A percentile compares a stretch with the other conserved stretches of the same genome.
Evolutionary conservation across 495 filamentous ascomycete species (phyloP).

Genomic region (Trichoderma reesei): DNA sequence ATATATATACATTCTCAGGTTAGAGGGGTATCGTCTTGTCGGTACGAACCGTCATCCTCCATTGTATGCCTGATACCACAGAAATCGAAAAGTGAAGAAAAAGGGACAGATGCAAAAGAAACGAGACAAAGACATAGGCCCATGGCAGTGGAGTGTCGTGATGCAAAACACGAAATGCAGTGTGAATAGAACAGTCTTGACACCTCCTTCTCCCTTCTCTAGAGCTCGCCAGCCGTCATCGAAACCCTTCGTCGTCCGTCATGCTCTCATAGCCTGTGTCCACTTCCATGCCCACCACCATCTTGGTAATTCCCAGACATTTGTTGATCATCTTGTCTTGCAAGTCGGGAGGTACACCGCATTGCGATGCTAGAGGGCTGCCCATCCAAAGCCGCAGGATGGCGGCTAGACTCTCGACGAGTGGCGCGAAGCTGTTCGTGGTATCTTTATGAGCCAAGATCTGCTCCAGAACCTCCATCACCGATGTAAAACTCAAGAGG

Average conservation of each 20-base stretch:
- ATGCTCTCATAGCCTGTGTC: constrained; percentile 47
- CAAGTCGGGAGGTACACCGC: constrained; percentile 34
- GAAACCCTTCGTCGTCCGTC: constrained; percentile 20
- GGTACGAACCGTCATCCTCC: not conserved
- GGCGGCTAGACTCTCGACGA: constrained; percentile 44
- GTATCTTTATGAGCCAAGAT: constrained; percentile 45
- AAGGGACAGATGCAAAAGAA: not conserved
- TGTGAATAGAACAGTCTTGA: not conserved
- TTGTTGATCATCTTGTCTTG: constrained; percentile 38
- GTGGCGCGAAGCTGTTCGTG: constrained; percentile 31
- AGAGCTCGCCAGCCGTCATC: not conserved
- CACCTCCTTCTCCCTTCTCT: not conserved
- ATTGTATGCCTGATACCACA: not conserved
- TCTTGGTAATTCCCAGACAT: constrained; percentile 39
- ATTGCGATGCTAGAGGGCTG: constrained; percentile 28
- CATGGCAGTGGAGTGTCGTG: not conserved
- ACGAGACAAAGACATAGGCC: not conserved
- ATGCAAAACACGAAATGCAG: not conserved
- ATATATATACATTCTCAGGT: not conserved
- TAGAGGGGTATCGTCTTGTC: not conserved
- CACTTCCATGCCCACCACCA: constrained; percentile 40
- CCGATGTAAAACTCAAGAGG: constrained; percentile 67
- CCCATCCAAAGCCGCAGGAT: constrained; percentile 48
- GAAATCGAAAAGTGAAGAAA: not conserved
- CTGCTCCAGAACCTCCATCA: constrained; percentile 59